phyloP scores from a whole-genome alignment of 192 early-diverging fungal species.

The Gonapodya prolifera region DNA sequence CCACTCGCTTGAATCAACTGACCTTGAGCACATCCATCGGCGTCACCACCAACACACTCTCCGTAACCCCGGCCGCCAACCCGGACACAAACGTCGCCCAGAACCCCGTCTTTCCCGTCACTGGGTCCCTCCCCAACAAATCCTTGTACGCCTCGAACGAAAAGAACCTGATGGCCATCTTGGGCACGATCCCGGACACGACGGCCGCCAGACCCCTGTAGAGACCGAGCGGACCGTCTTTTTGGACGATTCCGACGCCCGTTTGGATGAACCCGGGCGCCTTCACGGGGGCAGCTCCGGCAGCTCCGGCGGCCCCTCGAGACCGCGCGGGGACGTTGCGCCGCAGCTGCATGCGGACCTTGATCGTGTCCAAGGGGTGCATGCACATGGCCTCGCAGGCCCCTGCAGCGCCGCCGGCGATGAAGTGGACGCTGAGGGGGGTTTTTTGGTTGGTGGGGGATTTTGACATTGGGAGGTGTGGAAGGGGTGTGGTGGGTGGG shows the following conservation, averaged over 20 bases:
- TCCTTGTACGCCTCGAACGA: slow-evolving; percentile 91
- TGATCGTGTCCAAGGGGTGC: slow-evolving; percentile 5
- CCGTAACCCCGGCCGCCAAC: slow-evolving; percentile 81
- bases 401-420: slow-evolving; percentile 3
- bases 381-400: neutral
- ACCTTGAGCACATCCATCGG: slow-evolving; percentile 93
- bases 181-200: slow-evolving; percentile 91
- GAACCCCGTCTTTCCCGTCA: slow-evolving; percentile 7
- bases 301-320: neutral
- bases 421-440: neutral
- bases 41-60: slow-evolving; percentile 87
- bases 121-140: slow-evolving; percentile 26
- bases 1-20: neutral
- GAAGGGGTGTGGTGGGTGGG: neutral
- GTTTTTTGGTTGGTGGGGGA: neutral
- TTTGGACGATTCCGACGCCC: slow-evolving; percentile 70
- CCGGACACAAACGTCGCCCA: slow-evolving; percentile 50
- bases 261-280: slow-evolving; percentile 58
- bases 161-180: slow-evolving; percentile 98
- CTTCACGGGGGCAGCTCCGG: neutral
- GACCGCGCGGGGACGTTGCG: neutral
- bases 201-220: slow-evolving; percentile 98
- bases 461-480: neutral
- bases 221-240: slow-evolving; percentile 76
- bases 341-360: slow-evolving; percentile 4